Evolutionary conservation across 495 filamentous ascomycete genomes (phyloP).

Genomic region (Beverwykella pulmonaria): DNA sequence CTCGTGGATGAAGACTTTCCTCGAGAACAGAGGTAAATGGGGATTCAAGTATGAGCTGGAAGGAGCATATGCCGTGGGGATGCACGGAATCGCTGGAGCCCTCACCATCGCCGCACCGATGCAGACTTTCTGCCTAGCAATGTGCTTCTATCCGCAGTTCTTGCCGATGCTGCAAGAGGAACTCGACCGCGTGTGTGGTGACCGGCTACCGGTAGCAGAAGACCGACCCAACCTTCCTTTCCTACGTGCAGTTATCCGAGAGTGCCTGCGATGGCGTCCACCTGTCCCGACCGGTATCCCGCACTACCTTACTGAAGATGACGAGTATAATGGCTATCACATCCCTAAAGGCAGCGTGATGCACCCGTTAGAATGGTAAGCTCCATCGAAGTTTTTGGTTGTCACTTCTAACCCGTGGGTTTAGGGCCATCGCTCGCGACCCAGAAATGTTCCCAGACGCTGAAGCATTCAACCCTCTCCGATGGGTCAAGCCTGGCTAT

Average conservation of each 20-base stretch:
- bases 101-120: conserved; percentile 55
- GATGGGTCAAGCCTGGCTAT: conserved; percentile 48
- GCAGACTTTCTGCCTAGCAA: conserved; percentile 61
- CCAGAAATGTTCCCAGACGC: conserved; percentile 42
- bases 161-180: conserved; percentile 57
- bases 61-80: conserved; percentile 47
- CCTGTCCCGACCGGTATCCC: conserved; percentile 53
- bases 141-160: conserved; percentile 62
- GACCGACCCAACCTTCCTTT: conserved; percentile 47
- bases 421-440: conserved; percentile 44
- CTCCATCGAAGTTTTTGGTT: not conserved
- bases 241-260: conserved; percentile 62
- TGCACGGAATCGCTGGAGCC: conserved; percentile 47
- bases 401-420: conserved; percentile 2
- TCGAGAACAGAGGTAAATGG: conserved; percentile 40
- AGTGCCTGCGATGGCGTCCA: conserved; percentile 64
- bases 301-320: conserved; percentile 57
- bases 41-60: conserved; percentile 47
- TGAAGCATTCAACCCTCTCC: conserved; percentile 44
- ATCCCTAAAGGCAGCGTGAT: conserved; percentile 61
- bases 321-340: conserved; percentile 59
- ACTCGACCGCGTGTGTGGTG: conserved; percentile 55
- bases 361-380: conserved; percentile 55
- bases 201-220: conserved; percentile 40
- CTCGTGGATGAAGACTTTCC: conserved; percentile 44